phyloP scores from a whole-genome alignment of 768 basidiomycete genomes.

The Coprinopsis marcescibilis region DNA sequence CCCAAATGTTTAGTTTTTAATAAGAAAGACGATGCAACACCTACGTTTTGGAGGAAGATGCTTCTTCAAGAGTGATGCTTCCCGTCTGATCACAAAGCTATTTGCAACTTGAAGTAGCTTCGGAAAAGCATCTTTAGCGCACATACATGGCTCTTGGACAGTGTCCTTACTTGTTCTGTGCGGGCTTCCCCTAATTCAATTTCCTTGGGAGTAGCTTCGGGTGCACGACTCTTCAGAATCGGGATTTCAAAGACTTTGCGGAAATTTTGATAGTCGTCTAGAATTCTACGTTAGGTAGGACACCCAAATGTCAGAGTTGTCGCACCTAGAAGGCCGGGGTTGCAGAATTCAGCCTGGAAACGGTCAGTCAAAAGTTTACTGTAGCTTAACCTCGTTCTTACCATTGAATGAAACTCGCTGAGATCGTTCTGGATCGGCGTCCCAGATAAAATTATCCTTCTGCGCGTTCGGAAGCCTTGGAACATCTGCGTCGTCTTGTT shows the following conservation, averaged over 20 bases:
- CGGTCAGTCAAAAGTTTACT: not conserved
- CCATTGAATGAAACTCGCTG: conserved; percentile 95
- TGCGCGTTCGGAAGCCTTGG: conserved; percentile 63
- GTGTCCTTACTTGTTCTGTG: conserved; percentile 55
- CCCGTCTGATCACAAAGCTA: conserved; percentile 88
- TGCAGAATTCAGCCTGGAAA: conserved; percentile 82
- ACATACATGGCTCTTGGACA: not conserved
- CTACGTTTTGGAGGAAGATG: conserved; percentile 89
- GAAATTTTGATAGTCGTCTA: conserved; percentile 75
- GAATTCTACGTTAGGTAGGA: conserved; percentile 5
- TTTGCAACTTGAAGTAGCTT: conserved; percentile 71
- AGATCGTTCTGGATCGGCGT: conserved; percentile 98
- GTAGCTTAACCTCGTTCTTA: conserved; percentile 21
- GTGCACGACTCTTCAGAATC: conserved; percentile 80
- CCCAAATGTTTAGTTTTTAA: not conserved
- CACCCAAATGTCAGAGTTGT: conserved; percentile 2
- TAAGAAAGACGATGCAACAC: conserved; percentile 17
- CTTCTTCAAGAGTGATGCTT: conserved; percentile 73
- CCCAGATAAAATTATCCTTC: conserved; percentile 87
- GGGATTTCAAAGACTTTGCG: conserved; percentile 80
- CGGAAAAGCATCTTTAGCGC: not conserved
- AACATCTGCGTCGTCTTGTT: conserved; percentile 90
- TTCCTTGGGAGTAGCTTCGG: conserved; percentile 65
- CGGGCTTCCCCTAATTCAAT: conserved; percentile 75
- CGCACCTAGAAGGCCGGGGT: conserved; percentile 82